These are phyloP conservation scores for Malassezia furfur DNA, from an alignment of 1,284 basidiomycete species.

Conservation along the genomic window DNA sequence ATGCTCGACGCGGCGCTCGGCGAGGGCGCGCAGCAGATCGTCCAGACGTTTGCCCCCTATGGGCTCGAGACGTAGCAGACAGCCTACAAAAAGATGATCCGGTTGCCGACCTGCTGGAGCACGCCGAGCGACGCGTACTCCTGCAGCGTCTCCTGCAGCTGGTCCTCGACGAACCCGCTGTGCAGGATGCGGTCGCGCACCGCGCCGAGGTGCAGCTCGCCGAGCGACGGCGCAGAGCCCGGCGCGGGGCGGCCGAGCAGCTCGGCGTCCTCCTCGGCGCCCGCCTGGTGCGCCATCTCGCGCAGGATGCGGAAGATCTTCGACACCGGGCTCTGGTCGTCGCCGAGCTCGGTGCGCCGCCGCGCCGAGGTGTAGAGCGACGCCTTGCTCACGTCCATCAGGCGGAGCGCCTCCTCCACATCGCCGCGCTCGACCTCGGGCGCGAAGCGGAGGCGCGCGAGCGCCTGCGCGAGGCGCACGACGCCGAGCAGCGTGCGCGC, in stretches of 20 bases:
- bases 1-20: background rate
- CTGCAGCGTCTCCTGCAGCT: constrained; percentile 26
- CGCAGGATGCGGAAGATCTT: constrained; percentile 45
- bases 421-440: constrained; percentile 71
- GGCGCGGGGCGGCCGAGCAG: background rate
- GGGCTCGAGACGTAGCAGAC: constrained; percentile 2
- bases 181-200: constrained; percentile 30
- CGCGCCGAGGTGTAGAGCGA: constrained; percentile 53
- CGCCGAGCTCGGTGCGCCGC: constrained; percentile 8
- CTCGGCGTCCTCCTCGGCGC: constrained; percentile 10
- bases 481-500: constrained; percentile 90
- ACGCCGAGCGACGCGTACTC: constrained; percentile 30
- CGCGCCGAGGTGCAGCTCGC: constrained; percentile 22
- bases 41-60: constrained; percentile 9
- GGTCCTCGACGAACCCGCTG: constrained; percentile 30
- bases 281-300: constrained; percentile 28
- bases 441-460: constrained; percentile 79
- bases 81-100: constrained; percentile 25
- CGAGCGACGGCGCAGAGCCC: constrained; percentile 4
- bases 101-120: constrained; percentile 23
- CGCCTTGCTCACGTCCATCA: constrained; percentile 94
- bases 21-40: constrained; percentile 1
- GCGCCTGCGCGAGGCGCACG: constrained; percentile 83
- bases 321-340: constrained; percentile 28
- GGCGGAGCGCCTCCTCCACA: constrained; percentile 88